These are phyloP conservation scores for Mucor mucedo DNA, from an alignment of 371 early-diverging fungal genomes.

Conservation along the genomic window DNA sequence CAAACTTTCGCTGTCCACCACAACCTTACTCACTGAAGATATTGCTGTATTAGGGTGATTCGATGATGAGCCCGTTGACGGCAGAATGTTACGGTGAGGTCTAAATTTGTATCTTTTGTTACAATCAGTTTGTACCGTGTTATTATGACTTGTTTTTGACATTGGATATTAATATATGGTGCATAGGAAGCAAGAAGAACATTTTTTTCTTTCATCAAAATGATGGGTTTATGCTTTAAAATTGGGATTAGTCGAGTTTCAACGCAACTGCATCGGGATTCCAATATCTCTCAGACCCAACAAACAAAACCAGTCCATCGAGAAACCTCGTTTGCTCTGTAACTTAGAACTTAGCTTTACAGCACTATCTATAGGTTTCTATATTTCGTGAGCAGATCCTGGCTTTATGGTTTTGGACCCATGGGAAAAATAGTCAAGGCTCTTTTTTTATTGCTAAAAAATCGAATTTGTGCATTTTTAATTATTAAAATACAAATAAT, in stretches of 20 bases:
- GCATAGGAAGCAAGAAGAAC: background rate
- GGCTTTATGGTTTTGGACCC: too few species aligned
- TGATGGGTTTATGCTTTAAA: background rate
- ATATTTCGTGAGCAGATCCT: too few species aligned
- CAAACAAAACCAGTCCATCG: too few species aligned
- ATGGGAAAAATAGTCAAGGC: background rate
- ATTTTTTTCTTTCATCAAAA: background rate
- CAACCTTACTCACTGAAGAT: slow-evolving; percentile 8
- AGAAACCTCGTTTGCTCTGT: too few species aligned
- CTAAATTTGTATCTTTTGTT: slow-evolving; percentile 4
- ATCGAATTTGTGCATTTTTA: background rate
- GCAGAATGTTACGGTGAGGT: slow-evolving; percentile 7
- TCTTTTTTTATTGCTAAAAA: background rate
- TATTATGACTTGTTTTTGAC: background rate
- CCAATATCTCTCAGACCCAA: too few species aligned
- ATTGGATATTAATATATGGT: background rate
- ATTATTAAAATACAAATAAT: slow-evolving; percentile 2
- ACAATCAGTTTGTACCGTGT: slow-evolving; percentile 11
- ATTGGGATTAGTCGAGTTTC: slow-evolving; percentile 22
- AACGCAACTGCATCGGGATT: too few species aligned
- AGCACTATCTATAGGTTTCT: too few species aligned
- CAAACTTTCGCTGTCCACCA: slow-evolving; percentile 31
- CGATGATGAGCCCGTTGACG: slow-evolving; percentile 12
- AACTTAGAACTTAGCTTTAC: too few species aligned
- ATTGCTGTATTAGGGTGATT: background rate